Conservation (phyloP, 1,284 basidiomycete genomes). For the Sporisorium reilianum region DNA sequence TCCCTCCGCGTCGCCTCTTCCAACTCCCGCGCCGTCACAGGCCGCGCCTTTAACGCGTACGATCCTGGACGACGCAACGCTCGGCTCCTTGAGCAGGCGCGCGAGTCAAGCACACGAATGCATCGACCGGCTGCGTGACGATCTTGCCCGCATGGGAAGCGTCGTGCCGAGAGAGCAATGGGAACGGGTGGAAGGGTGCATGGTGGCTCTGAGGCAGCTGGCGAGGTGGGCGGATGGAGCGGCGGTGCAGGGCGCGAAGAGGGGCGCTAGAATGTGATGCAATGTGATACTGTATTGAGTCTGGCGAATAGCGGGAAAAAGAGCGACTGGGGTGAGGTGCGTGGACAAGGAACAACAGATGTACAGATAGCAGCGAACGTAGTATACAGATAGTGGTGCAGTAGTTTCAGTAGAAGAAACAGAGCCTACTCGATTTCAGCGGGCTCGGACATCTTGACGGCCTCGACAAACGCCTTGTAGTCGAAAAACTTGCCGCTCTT, state of each 20-base stretch:
- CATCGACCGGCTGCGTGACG: background rate
- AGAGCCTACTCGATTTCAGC: slow-evolving; percentile 53
- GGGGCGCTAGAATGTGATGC: too few relatives aligned
- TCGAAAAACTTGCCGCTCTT: slow-evolving; percentile 61
- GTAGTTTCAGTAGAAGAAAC: too few relatives aligned
- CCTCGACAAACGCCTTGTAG: slow-evolving; percentile 67
- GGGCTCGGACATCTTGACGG: slow-evolving; percentile 66
- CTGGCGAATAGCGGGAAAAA: background rate
- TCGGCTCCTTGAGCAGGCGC: too few relatives aligned
- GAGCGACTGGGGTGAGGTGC: slow-evolving; percentile 1
- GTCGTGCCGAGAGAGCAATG: too few relatives aligned
- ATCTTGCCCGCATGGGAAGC: background rate
- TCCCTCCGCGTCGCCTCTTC: background rate
- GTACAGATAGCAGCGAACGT: background rate
- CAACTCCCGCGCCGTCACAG: background rate
- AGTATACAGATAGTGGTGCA: background rate
- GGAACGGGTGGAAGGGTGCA: background rate
- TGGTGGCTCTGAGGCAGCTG: background rate
- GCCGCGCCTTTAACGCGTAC: background rate
- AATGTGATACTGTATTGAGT: background rate
- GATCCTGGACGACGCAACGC: background rate
- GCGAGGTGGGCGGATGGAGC: background rate
- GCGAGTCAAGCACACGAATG: background rate
- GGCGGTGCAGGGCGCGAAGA: background rate
- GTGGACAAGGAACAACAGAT: background rate